Percentiles rank a stretch among this genome's conserved stretches.
These are phyloP conservation scores for Macrocybe gigantea DNA, from an alignment of 768 basidiomycete genomes.

Conservation along the genomic window DNA sequence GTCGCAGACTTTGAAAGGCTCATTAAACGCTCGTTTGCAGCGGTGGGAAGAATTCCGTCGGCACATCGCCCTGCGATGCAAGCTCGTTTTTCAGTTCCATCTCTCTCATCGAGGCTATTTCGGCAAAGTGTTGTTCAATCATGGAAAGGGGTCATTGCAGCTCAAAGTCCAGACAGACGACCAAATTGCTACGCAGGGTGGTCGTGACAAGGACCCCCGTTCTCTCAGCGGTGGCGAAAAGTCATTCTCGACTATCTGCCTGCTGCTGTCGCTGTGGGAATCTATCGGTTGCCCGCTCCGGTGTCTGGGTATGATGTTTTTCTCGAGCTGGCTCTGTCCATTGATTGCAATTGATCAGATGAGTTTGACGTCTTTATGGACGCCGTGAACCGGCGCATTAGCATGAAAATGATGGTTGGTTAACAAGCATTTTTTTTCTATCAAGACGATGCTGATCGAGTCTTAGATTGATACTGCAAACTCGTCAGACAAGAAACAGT, in stretches of 20 bases:
- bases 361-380: constrained; percentile 99
- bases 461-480: constrained; percentile 84
- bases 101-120: constrained; percentile 84
- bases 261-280: constrained; percentile 94
- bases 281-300: constrained; percentile 90
- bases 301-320: constrained; percentile 62
- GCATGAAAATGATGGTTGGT: constrained; percentile 91
- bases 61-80: constrained; percentile 85
- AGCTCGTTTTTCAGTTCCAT: constrained; percentile 75
- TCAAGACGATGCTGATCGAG: background rate
- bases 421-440: background rate
- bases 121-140: constrained; percentile 87
- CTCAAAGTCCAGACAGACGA: constrained; percentile 86
- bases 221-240: constrained; percentile 93
- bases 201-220: constrained; percentile 75
- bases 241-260: constrained; percentile 92
- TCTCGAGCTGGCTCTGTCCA: background rate
- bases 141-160: constrained; percentile 52
- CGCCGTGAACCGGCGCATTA: constrained; percentile 83
- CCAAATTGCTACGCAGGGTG: constrained; percentile 53
- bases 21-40: constrained; percentile 56
- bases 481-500: constrained; percentile 83
- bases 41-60: constrained; percentile 87
- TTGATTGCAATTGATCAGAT: constrained; percentile 37
- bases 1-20: constrained; percentile 56